Conservation (phyloP, 202 grass and related monocot species). For the Cymbopogon flexuosus region DNA sequence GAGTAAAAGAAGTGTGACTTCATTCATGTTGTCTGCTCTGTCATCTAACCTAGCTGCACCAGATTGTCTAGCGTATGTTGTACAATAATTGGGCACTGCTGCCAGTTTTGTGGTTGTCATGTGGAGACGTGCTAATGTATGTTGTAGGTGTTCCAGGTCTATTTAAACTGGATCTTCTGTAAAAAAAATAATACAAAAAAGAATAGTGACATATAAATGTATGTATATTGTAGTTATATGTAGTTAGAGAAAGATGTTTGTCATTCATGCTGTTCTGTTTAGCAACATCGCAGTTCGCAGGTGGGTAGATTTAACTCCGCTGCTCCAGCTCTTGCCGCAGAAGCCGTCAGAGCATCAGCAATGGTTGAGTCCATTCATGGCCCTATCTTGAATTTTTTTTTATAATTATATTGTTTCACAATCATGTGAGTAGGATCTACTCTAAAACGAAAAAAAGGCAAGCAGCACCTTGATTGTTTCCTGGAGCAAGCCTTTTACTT, state of each 20-base stretch:
- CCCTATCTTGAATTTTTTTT: no score
- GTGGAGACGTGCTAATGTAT: slow-evolving; percentile 9
- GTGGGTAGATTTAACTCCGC: no score
- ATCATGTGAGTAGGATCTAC: no score
- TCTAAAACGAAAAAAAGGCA: no score
- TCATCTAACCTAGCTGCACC: slow-evolving; percentile 11
- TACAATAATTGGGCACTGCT: not conserved
- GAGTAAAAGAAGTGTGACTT: slow-evolving; percentile 3
- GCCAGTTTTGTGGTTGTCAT: slow-evolving; percentile 15
- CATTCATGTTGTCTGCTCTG: not conserved
- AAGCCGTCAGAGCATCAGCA: no score
- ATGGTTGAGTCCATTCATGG: no score
- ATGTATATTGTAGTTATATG: not conserved
- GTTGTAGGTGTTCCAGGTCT: slow-evolving; percentile 8
- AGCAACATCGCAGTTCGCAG: not conserved
- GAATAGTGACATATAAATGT: not conserved
- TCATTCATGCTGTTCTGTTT: not conserved
- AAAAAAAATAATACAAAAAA: not conserved
- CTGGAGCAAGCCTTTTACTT: no score
- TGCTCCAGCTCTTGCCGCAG: no score
- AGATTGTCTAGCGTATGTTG: not conserved
- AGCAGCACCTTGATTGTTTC: no score
- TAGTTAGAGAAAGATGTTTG: not conserved
- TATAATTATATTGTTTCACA: no score
- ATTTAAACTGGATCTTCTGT: not conserved